A percentile compares a stretch with the other conserved stretches of the same genome.
phyloP scores from a whole-genome alignment of 1,284 basidiomycete genomes.

The Naganishia albida region DNA sequence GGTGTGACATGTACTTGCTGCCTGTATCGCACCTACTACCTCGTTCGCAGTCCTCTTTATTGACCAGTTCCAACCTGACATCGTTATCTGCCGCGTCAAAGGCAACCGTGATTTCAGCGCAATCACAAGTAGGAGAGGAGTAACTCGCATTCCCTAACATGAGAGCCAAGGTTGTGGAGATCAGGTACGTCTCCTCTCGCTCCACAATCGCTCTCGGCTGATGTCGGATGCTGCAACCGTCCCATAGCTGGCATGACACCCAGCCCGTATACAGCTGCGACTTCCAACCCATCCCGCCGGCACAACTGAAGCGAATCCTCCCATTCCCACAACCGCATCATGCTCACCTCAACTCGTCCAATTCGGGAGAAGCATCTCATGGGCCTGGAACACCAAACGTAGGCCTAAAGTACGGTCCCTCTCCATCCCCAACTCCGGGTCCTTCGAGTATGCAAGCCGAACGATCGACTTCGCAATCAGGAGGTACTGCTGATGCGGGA shows the following conservation, averaged over 20 bases:
- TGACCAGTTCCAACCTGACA: background rate
- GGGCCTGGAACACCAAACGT: background rate
- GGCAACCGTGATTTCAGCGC: no score
- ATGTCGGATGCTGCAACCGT: background rate
- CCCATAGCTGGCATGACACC: conserved; percentile 79
- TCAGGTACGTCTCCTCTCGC: conserved; percentile 44
- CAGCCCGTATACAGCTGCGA: conserved; percentile 93
- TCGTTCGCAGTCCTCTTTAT: no score
- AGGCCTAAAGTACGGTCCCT: conserved; percentile 68
- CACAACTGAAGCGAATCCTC: conserved; percentile 55
- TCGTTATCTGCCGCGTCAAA: background rate
- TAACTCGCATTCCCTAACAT: conserved; percentile 36
- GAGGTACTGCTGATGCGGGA: background rate
- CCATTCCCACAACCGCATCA: conserved; percentile 38
- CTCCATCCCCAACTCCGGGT: conserved; percentile 56
- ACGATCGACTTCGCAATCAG: conserved; percentile 40
- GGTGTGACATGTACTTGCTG: no score
- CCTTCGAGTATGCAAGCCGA: background rate
- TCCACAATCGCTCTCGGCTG: background rate
- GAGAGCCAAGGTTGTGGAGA: conserved; percentile 54
- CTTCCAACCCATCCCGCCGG: conserved; percentile 70
- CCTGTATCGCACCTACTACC: no score
- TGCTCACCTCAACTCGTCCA: conserved; percentile 15
- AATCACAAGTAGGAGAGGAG: background rate
- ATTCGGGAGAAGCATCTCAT: conserved; percentile 12